Evolutionary conservation across 352 stramenopile species (phyloP).

Genomic region (Phytophthora citrophthora): DNA sequence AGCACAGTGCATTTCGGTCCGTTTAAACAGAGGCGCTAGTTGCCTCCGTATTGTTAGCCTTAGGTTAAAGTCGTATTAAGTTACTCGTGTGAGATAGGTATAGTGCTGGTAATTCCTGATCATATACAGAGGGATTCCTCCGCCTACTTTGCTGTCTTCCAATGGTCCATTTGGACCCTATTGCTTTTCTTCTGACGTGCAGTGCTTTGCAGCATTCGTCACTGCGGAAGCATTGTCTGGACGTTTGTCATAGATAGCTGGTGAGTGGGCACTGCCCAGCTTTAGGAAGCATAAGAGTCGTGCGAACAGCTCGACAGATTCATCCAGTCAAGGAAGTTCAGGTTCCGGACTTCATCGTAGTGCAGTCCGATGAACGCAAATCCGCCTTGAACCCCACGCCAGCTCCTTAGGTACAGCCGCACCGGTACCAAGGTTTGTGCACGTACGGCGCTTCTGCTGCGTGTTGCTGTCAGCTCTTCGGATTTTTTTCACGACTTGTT

Average conservation of each 20-base stretch:
- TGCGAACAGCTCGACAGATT: constrained; percentile 1
- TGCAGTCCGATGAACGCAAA: neutral
- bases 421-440: neutral
- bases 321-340: constrained; percentile 18
- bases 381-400: neutral
- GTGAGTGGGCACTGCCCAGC: neutral
- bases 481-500: constrained; percentile 14
- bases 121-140: constrained; percentile 15
- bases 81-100: constrained; percentile 36
- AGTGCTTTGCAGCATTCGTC: constrained; percentile 1
- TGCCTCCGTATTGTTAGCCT: constrained; percentile 24
- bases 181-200: constrained; percentile 9
- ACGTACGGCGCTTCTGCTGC: neutral
- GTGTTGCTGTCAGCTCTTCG: neutral
- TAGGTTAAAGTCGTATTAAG: constrained; percentile 39
- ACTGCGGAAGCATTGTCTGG: neutral
- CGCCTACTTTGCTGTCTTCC: neutral
- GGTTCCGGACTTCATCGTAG: neutral
- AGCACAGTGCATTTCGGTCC: constrained; percentile 30
- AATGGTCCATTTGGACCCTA: neutral
- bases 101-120: constrained; percentile 17
- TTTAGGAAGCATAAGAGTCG: neutral
- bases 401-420: neutral
- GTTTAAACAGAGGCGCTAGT: constrained; percentile 20
- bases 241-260: neutral